Evolutionary conservation across 495 filamentous ascomycete genomes (phyloP), one percentile per base, ranked within the genome.

Genomic region (Penicillium lividum): DNA sequence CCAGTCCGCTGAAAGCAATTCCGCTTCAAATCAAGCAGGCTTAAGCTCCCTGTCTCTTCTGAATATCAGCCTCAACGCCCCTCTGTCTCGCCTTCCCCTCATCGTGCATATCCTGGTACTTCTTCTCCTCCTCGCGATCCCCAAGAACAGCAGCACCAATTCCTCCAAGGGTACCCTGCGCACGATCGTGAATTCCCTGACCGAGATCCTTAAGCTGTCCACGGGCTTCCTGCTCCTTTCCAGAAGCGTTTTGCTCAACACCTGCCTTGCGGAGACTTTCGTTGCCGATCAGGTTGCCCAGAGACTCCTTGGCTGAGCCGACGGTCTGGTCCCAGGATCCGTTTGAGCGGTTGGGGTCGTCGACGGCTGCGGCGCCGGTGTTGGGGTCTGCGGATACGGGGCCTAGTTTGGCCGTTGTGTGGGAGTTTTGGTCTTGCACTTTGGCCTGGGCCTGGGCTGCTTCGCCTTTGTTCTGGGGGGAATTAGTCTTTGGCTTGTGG

Each of bases 271-370:
- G 92, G 48, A 98, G 72, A 46, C 69, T 80, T 75, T 94, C 88
- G 57, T 82, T 83, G 57, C 93, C 93, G 50, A 92, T 58, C 10
- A 91, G 47, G 60, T 86, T 86, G 55, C 93, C 93, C 6, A 95
- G 51, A 30, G 84, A 77, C 67, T 97, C 91, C 82, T 98, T 98
- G 42, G 83, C 87, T 0, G 89, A 84, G 54, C 93, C 93, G 40
- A 92, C 61, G 42, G 89, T 94, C 76, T 98, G 92, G 77, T 96
- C 90, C 84, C 89, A 93, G 40, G 81, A 78, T 33, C 93, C 93
- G 5, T 82, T 71, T 16, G 77, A 69, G 60, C 93, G 89, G 72
- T 92, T 77, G 7, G 85, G 79, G 70, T 91, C 77, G 74, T 96
- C 90, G 63, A 83, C 77, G 40, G 89, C 84, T 51, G 90, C 77